Evolutionary conservation across 2,329 filamentous ascomycete genomes (phyloP).

Genomic region (Exophiala sp.): DNA sequence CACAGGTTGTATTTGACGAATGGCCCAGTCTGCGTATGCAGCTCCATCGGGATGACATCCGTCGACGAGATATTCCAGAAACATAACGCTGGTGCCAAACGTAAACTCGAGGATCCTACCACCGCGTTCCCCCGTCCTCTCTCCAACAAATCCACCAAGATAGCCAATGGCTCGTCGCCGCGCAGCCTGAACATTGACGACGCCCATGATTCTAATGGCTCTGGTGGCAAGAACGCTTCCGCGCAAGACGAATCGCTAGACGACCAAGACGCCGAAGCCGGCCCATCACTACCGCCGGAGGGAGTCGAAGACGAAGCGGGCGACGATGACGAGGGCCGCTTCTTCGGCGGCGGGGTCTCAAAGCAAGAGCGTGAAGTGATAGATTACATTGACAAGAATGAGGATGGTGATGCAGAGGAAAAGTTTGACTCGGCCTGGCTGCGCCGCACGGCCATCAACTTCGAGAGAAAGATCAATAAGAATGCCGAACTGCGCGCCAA

Average conservation of each 20-base stretch:
- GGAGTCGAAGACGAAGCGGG: conserved; percentile 53
- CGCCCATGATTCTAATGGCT: conserved; percentile 5
- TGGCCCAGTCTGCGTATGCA: neutral
- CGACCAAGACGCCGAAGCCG: conserved; percentile 44
- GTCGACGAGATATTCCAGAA: conserved; percentile 26
- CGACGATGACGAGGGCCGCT: conserved; percentile 87
- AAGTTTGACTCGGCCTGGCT: conserved; percentile 82
- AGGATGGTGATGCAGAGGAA: conserved; percentile 43
- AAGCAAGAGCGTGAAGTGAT: conserved; percentile 74
- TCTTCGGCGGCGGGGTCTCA: conserved; percentile 89
- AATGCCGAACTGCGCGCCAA: conserved; percentile 86
- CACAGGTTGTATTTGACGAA: neutral
- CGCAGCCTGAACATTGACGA: conserved; percentile 6
- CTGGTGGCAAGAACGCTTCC: conserved; percentile 14
- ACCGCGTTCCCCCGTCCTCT: conserved; percentile 21
- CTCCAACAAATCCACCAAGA: conserved; percentile 28
- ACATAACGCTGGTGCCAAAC: conserved; percentile 23
- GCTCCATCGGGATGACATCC: conserved; percentile 18
- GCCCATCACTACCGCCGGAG: conserved; percentile 50
- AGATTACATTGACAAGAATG: conserved; percentile 74
- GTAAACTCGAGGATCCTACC: conserved; percentile 28
- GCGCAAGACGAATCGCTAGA: conserved; percentile 31
- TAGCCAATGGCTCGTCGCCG: conserved; percentile 25
- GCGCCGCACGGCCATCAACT: conserved; percentile 69
- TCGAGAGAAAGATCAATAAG: conserved; percentile 85